A percentile compares a stretch with the other conserved stretches of the same genome.
Evolutionary conservation across 169 alveolate species (phyloP).

Genomic region (Plasmodium fragile): DNA sequence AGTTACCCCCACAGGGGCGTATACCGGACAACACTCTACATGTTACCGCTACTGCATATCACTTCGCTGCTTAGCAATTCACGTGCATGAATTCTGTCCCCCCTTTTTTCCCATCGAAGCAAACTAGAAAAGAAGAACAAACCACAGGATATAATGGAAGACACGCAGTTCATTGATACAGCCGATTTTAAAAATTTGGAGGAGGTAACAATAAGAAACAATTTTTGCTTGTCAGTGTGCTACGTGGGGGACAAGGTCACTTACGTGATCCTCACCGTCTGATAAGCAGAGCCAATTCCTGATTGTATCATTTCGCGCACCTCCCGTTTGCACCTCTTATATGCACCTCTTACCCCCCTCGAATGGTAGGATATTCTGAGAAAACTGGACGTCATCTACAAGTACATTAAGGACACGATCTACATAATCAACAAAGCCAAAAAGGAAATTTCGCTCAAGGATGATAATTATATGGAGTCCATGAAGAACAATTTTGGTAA

Average conservation of each 20-base stretch:
- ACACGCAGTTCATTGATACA: conserved; percentile 39
- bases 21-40: background rate
- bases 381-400: conserved; percentile 53
- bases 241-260: background rate
- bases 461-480: conserved; percentile 40
- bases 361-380: conserved; percentile 52
- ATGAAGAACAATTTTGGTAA: conserved; percentile 54
- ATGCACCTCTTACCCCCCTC: background rate
- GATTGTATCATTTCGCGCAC: background rate
- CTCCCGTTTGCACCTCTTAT: too few relatives aligned
- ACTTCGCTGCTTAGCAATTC: background rate
- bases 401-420: conserved; percentile 65
- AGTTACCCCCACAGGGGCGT: background rate
- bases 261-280: background rate
- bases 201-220: conserved; percentile 7
- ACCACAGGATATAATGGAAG: conserved; percentile 68
- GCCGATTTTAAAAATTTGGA: conserved; percentile 50
- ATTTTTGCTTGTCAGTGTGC: background rate
- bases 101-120: background rate
- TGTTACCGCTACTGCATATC: background rate
- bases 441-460: conserved; percentile 64
- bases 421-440: conserved; percentile 67
- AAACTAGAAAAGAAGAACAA: conserved; percentile 55
- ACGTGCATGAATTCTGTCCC: background rate
- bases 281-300: background rate